A percentile compares a stretch with the other conserved stretches of the same genome.
Conservation (phyloP, 306 rosid genomes). For the Macrotyloma uniflorum region DNA sequence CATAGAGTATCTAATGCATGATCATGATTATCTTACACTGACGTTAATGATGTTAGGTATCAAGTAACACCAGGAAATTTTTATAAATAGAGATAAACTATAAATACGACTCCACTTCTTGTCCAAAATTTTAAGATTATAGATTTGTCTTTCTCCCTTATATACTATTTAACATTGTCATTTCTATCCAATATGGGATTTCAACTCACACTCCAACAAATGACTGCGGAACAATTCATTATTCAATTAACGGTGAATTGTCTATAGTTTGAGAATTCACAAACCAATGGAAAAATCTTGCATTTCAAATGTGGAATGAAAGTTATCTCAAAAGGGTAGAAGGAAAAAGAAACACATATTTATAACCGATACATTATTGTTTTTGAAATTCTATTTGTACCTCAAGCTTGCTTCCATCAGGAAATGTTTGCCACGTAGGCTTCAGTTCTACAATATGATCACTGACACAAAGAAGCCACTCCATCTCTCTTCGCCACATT, state of each 20-base stretch:
- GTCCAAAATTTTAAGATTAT: too few relatives aligned
- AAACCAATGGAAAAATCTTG: neutral
- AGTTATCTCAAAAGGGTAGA: neutral
- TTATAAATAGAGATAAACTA: too few relatives aligned
- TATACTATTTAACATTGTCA: too few relatives aligned
- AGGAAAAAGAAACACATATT: neutral
- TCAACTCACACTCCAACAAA: too few relatives aligned
- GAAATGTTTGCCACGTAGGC: slow-evolving; percentile 82
- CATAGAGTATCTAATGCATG: neutral
- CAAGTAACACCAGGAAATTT: too few relatives aligned
- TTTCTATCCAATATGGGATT: too few relatives aligned
- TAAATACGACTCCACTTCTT: too few relatives aligned
- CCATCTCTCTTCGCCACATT: slow-evolving; percentile 92
- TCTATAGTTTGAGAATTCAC: neutral
- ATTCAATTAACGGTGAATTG: too few relatives aligned
- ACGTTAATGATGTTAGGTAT: too few relatives aligned
- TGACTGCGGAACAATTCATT: too few relatives aligned
- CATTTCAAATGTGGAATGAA: neutral
- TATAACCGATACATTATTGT: neutral
- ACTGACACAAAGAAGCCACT: slow-evolving; percentile 77
- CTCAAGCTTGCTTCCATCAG: slow-evolving; percentile 85
- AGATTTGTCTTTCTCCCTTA: too few relatives aligned
- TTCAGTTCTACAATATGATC: slow-evolving; percentile 77
- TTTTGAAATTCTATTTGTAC: slow-evolving; percentile 45
- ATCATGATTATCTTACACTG: too few relatives aligned